These are phyloP conservation scores for Penicillium ochrochloron DNA, from an alignment of 495 filamentous ascomycete genomes.

Conservation along the genomic window DNA sequence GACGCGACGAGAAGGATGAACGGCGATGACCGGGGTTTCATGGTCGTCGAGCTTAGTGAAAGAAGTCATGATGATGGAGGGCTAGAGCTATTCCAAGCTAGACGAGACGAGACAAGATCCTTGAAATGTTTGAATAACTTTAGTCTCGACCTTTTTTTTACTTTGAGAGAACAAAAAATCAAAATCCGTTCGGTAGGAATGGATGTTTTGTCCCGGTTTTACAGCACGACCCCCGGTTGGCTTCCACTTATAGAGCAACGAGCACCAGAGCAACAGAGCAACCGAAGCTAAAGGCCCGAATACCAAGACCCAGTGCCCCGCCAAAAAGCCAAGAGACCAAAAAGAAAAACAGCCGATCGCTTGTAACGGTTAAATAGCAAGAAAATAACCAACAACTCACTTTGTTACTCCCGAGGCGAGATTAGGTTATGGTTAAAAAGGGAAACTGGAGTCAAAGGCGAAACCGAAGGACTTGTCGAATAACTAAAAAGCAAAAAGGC, in stretches of 20 bases:
- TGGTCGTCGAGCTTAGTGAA: constrained; percentile 66
- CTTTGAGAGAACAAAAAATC: neutral
- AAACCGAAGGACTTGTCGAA: neutral
- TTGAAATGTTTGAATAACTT: neutral
- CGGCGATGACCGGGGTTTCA: constrained; percentile 61
- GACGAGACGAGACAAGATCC: neutral
- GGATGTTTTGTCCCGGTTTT: neutral
- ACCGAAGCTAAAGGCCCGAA: neutral
- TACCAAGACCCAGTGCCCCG: neutral
- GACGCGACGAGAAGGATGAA: constrained; percentile 62
- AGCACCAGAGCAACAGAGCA: neutral
- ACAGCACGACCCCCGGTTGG: neutral
- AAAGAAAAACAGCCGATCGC: constrained; percentile 5
- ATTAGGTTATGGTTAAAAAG: neutral
- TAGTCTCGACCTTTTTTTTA: neutral
- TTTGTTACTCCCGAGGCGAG: neutral
- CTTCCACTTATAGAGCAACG: constrained; percentile 1
- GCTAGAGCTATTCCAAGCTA: neutral
- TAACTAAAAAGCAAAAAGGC: neutral
- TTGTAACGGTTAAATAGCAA: constrained; percentile 1
- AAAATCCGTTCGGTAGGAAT: neutral
- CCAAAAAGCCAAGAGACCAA: neutral
- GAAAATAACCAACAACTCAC: neutral
- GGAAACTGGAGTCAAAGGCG: neutral
- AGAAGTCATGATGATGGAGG: constrained; percentile 58